Conservation (phyloP, 129 eudicot genomes). For the Flaveria brownii region DNA sequence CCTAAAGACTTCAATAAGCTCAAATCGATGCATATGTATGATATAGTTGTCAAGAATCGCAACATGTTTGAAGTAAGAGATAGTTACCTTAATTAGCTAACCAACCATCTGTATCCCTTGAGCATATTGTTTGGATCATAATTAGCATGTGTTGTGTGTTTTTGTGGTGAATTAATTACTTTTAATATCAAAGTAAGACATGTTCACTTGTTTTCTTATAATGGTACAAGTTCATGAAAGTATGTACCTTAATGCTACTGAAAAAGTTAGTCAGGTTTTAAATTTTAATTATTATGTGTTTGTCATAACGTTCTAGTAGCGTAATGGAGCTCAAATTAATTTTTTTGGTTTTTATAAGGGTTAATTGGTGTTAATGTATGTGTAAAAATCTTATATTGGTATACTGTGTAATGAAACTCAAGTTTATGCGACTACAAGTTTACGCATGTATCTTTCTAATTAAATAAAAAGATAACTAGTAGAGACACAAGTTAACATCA, state of each 20-base stretch:
- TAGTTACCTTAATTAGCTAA: conserved; percentile 3
- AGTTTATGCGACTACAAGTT: neutral
- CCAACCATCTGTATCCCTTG: neutral
- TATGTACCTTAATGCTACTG: no score
- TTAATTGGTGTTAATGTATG: conserved; percentile 17
- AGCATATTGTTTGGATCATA: neutral
- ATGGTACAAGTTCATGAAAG: neutral
- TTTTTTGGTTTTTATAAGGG: conserved; percentile 2
- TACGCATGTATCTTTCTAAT: neutral
- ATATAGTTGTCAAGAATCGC: conserved; percentile 86
- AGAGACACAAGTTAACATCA: no score
- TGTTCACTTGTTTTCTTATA: no score
- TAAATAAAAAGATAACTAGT: no score
- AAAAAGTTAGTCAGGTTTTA: neutral
- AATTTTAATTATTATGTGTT: no score
- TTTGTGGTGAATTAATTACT: neutral
- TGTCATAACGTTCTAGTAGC: no score
- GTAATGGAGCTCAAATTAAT: conserved; percentile 1
- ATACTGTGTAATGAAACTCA: neutral
- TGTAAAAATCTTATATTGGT: conserved; percentile 1
- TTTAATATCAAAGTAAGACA: no score
- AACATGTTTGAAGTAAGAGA: conserved; percentile 83
- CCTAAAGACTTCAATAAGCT: conserved; percentile 60
- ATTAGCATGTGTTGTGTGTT: neutral
- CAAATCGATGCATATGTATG: conserved; percentile 91